A percentile compares a stretch with the other conserved stretches of the same genome.
phyloP scores from a whole-genome alignment of 768 basidiomycete genomes.

The Amanita rubescens region DNA sequence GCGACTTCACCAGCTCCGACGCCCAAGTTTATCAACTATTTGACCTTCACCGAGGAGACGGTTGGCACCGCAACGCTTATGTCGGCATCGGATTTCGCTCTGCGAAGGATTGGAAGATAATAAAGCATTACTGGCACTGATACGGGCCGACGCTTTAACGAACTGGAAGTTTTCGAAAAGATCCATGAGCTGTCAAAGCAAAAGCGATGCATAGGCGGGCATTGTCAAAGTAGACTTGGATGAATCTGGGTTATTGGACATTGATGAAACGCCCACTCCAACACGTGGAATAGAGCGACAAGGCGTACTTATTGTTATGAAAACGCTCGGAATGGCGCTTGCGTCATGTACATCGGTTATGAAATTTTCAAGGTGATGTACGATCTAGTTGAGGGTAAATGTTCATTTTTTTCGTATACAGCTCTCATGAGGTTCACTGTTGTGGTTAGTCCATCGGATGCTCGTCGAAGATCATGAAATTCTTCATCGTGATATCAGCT shows the following conservation, averaged over 20 bases:
- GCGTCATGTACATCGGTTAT: background rate
- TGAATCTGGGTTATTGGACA: background rate
- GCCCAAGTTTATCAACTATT: background rate
- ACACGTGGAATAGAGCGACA: background rate
- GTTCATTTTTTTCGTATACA: background rate
- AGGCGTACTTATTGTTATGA: background rate
- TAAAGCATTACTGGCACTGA: background rate
- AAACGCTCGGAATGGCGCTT: background rate
- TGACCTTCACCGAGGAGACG: background rate
- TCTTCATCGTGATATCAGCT: slow-evolving; percentile 1
- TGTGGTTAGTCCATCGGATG: background rate
- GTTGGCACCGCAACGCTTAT: background rate
- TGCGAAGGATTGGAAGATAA: background rate
- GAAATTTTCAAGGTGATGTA: background rate
- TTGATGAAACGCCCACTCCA: background rate
- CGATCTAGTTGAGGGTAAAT: background rate
- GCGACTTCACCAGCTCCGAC: background rate
- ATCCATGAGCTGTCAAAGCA: background rate
- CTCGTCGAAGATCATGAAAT: background rate
- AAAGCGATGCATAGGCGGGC: background rate
- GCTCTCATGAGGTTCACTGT: background rate
- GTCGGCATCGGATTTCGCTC: background rate
- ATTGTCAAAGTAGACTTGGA: background rate
- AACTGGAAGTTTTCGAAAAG: background rate
- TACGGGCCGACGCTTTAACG: background rate